Conservation (phyloP, 2,329 filamentous ascomycete species). For the Cercospora beticola region DNA sequence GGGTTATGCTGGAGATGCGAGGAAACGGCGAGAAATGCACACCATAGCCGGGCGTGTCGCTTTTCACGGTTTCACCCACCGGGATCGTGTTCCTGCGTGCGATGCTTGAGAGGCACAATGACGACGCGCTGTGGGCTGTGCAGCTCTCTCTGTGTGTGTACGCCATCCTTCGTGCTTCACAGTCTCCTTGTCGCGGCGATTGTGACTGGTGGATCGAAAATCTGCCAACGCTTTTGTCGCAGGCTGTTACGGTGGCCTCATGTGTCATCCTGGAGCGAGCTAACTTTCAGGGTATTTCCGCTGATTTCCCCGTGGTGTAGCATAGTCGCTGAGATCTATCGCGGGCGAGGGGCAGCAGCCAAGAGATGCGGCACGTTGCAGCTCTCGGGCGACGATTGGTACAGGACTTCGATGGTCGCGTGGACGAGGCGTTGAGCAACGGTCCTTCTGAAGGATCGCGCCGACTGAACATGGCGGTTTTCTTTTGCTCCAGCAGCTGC, state of each 20-base stretch:
- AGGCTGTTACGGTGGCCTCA: constrained; percentile 1
- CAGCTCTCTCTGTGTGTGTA: neutral
- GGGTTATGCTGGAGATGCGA: neutral
- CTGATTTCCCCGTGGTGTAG: neutral
- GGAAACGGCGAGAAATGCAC: neutral
- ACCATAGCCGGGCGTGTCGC: neutral
- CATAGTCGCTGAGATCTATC: neutral
- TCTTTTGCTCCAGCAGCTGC: neutral
- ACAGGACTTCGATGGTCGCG: neutral
- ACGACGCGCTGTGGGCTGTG: neutral
- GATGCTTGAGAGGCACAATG: neutral
- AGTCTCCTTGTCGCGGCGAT: neutral
- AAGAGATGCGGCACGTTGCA: neutral
- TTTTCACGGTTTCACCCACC: neutral
- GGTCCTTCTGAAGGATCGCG: neutral
- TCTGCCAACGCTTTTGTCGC: neutral
- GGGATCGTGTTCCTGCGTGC: neutral
- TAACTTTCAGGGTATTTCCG: neutral
- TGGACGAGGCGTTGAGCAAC: neutral
- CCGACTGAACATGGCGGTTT: neutral
- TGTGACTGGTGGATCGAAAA: neutral
- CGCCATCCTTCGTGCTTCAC: neutral
- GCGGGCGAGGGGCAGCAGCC: neutral
- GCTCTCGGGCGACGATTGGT: neutral
- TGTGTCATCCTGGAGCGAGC: neutral